Evolutionary conservation across 208 protist genomes (phyloP).

Genomic region (Angomonas ambiguus): DNA sequence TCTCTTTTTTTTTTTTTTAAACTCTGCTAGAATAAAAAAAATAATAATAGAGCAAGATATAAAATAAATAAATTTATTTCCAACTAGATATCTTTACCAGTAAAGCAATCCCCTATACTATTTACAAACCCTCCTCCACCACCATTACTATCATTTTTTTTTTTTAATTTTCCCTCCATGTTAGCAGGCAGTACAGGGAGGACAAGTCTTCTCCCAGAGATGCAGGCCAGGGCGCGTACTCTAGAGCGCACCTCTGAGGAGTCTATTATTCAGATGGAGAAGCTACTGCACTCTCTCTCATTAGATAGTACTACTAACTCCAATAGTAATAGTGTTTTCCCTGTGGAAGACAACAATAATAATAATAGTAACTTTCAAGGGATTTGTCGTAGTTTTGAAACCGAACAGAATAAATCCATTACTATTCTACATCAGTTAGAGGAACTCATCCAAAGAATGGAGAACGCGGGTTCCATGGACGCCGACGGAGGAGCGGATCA

Average conservation of each 20-base stretch:
- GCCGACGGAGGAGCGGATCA: neutral
- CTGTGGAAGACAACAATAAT: conserved; percentile 7
- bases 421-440: neutral
- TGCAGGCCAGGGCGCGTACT: neutral
- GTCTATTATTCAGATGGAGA: neutral
- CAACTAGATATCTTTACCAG: no score
- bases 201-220: neutral
- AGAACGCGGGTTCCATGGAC: neutral
- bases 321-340: neutral
- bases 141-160: neutral
- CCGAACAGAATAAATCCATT: neutral
- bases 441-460: neutral
- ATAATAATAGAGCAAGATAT: no score
- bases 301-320: neutral
- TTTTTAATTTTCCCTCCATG: neutral
- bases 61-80: no score
- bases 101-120: neutral
- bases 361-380: conserved; percentile 1
- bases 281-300: neutral
- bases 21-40: conserved; percentile 5
- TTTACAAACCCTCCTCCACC: conserved; percentile 1
- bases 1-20: conserved; percentile 7
- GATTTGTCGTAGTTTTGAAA: conserved; percentile 1
- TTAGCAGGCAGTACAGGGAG: neutral
- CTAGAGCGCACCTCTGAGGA: neutral